Conservation (phyloP, 345 rosid species). For the Draba incana region DNA sequence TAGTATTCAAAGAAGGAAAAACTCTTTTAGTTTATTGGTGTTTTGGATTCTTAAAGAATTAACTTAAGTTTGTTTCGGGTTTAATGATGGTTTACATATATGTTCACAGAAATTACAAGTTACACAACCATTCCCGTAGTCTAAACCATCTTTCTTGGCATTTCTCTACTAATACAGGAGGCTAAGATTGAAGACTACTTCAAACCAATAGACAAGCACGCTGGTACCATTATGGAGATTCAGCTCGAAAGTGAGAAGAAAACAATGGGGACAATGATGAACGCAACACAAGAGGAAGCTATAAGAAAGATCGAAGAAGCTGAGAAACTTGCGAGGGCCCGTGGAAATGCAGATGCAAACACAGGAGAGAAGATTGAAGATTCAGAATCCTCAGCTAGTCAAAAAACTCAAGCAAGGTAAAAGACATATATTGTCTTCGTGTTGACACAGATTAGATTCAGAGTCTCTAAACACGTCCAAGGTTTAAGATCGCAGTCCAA, state of each 20-base stretch:
- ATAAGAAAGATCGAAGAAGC: constrained; percentile 62
- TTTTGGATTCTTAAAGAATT: neutral
- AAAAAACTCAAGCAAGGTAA: constrained; percentile 36
- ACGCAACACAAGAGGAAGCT: constrained; percentile 61
- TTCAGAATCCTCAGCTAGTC: constrained; percentile 31
- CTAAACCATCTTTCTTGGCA: neutral
- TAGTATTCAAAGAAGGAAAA: neutral
- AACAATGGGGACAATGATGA: constrained; percentile 70
- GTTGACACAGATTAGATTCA: constrained; percentile 31
- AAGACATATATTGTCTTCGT: constrained; percentile 10
- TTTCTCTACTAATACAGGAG: constrained; percentile 54
- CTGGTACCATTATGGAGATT: constrained; percentile 69
- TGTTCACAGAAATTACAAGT: neutral
- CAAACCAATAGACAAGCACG: constrained; percentile 85
- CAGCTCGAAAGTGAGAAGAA: constrained; percentile 89
- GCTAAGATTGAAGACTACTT: constrained; percentile 80
- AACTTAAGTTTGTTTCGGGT: neutral
- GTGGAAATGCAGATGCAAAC: constrained; percentile 36
- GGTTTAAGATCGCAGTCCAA: neutral
- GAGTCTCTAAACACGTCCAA: constrained; percentile 22
- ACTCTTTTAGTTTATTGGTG: neutral
- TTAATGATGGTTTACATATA: neutral
- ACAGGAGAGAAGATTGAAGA: constrained; percentile 32
- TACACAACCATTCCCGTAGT: neutral
- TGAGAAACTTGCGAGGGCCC: constrained; percentile 47